Evolutionary conservation across 2,329 filamentous ascomycete species (phyloP).

Genomic region (Fusarium dimerum): DNA sequence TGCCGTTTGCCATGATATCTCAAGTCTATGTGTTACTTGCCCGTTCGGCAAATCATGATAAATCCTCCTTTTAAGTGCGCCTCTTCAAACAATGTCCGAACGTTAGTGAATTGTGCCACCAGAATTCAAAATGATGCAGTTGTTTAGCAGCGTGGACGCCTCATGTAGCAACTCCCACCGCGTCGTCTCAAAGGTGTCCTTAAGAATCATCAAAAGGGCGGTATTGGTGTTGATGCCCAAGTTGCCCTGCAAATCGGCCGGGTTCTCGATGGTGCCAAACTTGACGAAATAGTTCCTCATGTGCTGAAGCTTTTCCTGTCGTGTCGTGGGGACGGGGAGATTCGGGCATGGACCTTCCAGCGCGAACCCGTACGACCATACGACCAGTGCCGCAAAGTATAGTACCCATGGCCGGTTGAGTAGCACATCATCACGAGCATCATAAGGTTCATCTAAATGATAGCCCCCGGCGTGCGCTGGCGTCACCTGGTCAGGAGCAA

Average conservation of each 20-base stretch:
- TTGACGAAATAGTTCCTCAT: slow-evolving; percentile 78
- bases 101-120: slow-evolving; percentile 31
- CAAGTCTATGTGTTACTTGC: slow-evolving; percentile 8
- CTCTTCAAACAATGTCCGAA: not conserved
- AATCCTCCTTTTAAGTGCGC: not conserved
- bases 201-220: slow-evolving; percentile 77
- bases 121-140: slow-evolving; percentile 64
- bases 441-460: slow-evolving; percentile 60
- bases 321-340: slow-evolving; percentile 53
- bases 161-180: slow-evolving; percentile 92
- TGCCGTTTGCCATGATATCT: not conserved
- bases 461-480: slow-evolving; percentile 41
- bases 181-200: slow-evolving; percentile 77
- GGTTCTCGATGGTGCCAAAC: slow-evolving; percentile 70
- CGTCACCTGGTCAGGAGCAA: slow-evolving; percentile 55
- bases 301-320: slow-evolving; percentile 68
- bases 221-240: slow-evolving; percentile 80
- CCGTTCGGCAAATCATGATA: slow-evolving; percentile 5
- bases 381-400: slow-evolving; percentile 87
- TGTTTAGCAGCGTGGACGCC: slow-evolving; percentile 75
- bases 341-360: slow-evolving; percentile 74
- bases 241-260: slow-evolving; percentile 74
- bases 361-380: slow-evolving; percentile 94
- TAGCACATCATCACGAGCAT: slow-evolving; percentile 82
- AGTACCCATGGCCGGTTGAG: slow-evolving; percentile 94